Evolutionary conservation across 1,284 basidiomycete species (phyloP), one percentile per base, ranked within the genome.

Genomic region (Trametes polyzona): DNA sequence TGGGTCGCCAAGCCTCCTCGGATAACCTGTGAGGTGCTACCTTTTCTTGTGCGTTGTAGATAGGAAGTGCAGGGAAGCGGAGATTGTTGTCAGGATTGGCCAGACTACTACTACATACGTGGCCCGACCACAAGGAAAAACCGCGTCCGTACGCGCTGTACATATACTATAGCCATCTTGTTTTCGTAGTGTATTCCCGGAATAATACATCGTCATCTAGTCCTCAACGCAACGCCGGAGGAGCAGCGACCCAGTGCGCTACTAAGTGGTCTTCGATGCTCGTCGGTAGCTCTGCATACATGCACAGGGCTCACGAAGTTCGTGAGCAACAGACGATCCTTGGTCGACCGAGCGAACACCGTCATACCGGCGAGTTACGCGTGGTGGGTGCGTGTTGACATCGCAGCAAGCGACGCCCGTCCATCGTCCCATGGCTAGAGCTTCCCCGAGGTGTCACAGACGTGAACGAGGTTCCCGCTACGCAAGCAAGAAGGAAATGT

Each of bases 231-330:
- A 39, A 16, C 27, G 7, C n/a, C 5, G 16, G n/a, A 16, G 19
- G 3, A 23, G 36, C 14, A 35, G 9, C 27, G 42, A 44, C 35
- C 35, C 19, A 17, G 21, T 40, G 37, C 17, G 8, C 19, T 23
- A 8, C 37, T 40, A 7, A 3, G 19, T 17, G 12, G 12, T 26
- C 40, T 41, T 32, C 43, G 19, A n/a, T 30, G 19, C 16, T 24
- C 41, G 44, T 14, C 44, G n/a, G n/a, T n/a, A n/a, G 44, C 44
- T 47, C 44, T 47, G 44, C n/a, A n/a, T n/a, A n/a, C n/a, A n/a
- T n/a, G n/a, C n/a, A n/a, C n/a, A n/a, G n/a, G n/a, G n/a, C n/a
- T n/a, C n/a, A n/a, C n/a, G n/a, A n/a, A n/a, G n/a, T n/a, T n/a
- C n/a, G n/a, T n/a, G 44, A 33, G 30, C 44, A 21, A 47, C 32